Conservation (phyloP, 352 stramenopile genomes). For the Globisporangium middletonii region DNA sequence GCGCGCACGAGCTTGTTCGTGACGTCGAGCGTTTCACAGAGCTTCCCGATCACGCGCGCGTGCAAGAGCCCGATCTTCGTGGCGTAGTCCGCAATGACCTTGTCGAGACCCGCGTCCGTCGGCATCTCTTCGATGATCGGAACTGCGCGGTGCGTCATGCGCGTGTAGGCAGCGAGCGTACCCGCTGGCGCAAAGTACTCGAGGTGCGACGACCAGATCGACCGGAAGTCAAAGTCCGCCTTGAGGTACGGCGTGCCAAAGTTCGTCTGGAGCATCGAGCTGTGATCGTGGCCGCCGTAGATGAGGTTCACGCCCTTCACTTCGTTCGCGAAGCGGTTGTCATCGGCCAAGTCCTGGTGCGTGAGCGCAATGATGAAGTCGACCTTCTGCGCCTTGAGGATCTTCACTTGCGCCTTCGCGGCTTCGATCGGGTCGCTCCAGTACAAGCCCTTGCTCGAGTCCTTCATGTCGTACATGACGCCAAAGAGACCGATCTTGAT, state of each 20-base stretch:
- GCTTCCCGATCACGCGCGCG: background rate
- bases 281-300: conserved; percentile 37
- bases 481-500: conserved; percentile 65
- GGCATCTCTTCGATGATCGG: conserved; percentile 55
- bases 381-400: conserved; percentile 31
- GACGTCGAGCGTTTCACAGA: conserved; percentile 56
- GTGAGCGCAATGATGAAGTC: conserved; percentile 75
- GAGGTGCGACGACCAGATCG: conserved; percentile 56
- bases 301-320: conserved; percentile 64
- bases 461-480: conserved; percentile 79
- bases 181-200: conserved; percentile 44
- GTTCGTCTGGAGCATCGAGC: no score
- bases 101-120: conserved; percentile 42
- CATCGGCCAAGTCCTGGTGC: conserved; percentile 60
- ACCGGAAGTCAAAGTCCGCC: conserved; percentile 67
- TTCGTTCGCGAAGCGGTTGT: conserved; percentile 67
- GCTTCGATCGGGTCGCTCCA: conserved; percentile 59
- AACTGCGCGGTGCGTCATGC: conserved; percentile 50
- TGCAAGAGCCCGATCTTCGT: conserved; percentile 20
- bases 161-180: conserved; percentile 21
- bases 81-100: conserved; percentile 40
- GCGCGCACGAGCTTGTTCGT: conserved; percentile 41
- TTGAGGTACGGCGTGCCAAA: no score
- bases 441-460: conserved; percentile 52
- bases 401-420: conserved; percentile 41